Evolutionary conservation across 225 moss, liverwort and hornwort species (phyloP).

Genomic region (Pseudisothecium myosuroides): DNA sequence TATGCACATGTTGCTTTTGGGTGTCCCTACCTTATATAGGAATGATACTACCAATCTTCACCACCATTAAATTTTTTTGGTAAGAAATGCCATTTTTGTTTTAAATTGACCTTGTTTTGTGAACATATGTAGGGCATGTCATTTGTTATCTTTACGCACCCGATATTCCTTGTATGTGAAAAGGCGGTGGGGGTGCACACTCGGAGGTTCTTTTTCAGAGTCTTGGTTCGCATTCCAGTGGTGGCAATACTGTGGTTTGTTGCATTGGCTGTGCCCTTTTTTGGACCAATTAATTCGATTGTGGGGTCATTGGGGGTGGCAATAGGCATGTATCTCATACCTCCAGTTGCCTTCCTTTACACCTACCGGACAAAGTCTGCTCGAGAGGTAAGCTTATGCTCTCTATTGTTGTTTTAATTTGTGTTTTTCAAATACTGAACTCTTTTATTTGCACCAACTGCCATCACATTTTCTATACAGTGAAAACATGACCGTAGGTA

Average conservation of each 20-base stretch:
- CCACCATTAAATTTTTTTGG: background rate
- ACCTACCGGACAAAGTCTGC: slow-evolving; percentile 5
- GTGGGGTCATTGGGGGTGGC: slow-evolving; percentile 18
- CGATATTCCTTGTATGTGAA: slow-evolving; percentile 12
- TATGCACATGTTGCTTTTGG: background rate
- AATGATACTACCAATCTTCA: background rate
- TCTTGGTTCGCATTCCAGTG: background rate
- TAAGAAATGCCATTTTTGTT: background rate
- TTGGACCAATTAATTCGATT: slow-evolving; percentile 21
- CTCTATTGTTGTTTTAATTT: background rate
- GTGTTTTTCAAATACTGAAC: background rate
- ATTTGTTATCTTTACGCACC: slow-evolving; percentile 16
- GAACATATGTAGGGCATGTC: background rate
- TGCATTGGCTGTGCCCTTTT: slow-evolving; percentile 24
- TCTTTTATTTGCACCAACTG: background rate
- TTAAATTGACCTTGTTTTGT: background rate
- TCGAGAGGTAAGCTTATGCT: background rate
- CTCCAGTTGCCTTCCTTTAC: background rate
- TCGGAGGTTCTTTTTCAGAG: background rate
- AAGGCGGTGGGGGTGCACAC: slow-evolving; percentile 13
- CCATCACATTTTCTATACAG: background rate
- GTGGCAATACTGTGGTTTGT: background rate
- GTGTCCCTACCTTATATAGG: background rate
- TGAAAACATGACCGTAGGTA: background rate
- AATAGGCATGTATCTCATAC: slow-evolving; percentile 5